Conservation (phyloP, 768 basidiomycete genomes). For the Termitomyces sp. region DNA sequence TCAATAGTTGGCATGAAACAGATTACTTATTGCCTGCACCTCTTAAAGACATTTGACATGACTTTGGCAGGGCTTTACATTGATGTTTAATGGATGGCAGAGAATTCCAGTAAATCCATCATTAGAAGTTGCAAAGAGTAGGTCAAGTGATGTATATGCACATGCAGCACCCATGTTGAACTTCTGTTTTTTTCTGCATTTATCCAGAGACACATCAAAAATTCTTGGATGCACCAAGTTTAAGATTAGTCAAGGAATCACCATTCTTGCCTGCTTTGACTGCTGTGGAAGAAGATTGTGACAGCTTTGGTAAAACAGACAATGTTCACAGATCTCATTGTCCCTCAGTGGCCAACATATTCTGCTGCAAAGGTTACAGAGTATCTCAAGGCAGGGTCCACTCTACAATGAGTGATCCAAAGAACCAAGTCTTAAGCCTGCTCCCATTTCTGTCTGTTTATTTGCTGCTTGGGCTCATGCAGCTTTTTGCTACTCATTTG, state of each 20-base stretch:
- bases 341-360: too few species aligned
- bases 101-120: conserved; percentile 32
- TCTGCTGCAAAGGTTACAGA: background rate
- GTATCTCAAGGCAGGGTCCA: too few species aligned
- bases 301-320: too few species aligned
- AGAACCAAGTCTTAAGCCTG: too few species aligned
- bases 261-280: conserved; percentile 35
- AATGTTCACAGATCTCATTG: too few species aligned
- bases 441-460: background rate
- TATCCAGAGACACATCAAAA: conserved; percentile 29
- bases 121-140: conserved; percentile 37
- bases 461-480: background rate
- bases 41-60: conserved; percentile 50
- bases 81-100: conserved; percentile 52
- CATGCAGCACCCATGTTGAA: background rate
- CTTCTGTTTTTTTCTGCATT: too few species aligned
- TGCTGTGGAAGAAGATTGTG: conserved; percentile 1
- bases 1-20: too few species aligned
- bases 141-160: conserved; percentile 8
- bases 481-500: background rate
- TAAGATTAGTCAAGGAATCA: conserved; percentile 32
- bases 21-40: conserved; percentile 60
- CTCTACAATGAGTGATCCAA: too few species aligned
- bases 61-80: conserved; percentile 46
- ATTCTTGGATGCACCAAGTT: conserved; percentile 24